Percentiles rank a stretch among this genome's conserved stretches.
phyloP scores from a whole-genome alignment of 2,329 filamentous ascomycete species.

The Botrytis hyacinthi region DNA sequence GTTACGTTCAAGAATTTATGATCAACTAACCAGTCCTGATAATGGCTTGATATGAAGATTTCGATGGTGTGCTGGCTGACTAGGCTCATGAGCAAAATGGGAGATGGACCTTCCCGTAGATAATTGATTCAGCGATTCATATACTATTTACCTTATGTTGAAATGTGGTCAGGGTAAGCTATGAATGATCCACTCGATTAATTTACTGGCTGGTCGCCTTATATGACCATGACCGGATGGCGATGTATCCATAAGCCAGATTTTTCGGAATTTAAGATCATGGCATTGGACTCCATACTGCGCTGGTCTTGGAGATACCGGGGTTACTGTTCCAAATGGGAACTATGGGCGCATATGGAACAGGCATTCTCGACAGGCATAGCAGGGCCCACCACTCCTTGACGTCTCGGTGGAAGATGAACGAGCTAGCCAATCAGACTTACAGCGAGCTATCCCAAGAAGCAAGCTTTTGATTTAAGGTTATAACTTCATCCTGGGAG shows the following conservation, averaged over 20 bases:
- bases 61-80: not conserved
- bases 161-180: not conserved
- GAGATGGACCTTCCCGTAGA: not conserved
- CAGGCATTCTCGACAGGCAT: constrained; percentile 10
- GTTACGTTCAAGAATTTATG: not conserved
- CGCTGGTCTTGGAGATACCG: not conserved
- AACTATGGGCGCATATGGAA: constrained; percentile 1
- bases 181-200: constrained; percentile 1
- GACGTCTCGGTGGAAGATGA: not conserved
- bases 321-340: constrained; percentile 3
- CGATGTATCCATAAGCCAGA: constrained; percentile 3
- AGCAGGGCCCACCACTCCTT: not conserved
- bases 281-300: constrained; percentile 3
- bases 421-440: constrained; percentile 10
- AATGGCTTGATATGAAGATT: not conserved
- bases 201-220: not conserved
- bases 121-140: not conserved
- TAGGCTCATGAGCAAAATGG: not conserved
- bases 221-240: constrained; percentile 8
- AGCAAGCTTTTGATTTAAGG: not conserved
- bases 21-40: not conserved
- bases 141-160: not conserved
- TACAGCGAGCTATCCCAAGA: not conserved
- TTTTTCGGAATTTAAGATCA: not conserved
- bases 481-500: not conserved